Conservation (phyloP, 2,329 filamentous ascomycete species). For the Fusarium tanahbumbuense region DNA sequence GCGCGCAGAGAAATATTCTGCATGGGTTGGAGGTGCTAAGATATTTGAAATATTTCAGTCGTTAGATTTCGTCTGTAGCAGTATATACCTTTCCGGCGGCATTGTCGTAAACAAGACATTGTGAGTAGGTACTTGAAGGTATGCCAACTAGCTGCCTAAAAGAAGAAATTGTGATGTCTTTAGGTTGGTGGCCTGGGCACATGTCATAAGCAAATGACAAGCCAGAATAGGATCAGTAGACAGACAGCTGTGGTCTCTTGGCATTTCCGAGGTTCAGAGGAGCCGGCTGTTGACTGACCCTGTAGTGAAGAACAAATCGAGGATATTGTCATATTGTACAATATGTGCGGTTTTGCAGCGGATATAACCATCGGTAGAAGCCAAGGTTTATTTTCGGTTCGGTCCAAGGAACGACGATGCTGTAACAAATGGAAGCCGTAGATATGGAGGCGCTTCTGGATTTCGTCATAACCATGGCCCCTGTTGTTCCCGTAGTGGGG, state of each 20-base stretch:
- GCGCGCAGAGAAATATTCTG: neutral
- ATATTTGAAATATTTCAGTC: neutral
- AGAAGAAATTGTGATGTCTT: slow-evolving; percentile 8
- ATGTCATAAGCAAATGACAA: slow-evolving; percentile 21
- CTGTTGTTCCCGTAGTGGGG: slow-evolving; percentile 38
- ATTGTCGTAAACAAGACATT: neutral
- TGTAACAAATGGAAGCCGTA: slow-evolving; percentile 14
- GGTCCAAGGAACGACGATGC: slow-evolving; percentile 43
- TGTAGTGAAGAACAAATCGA: neutral
- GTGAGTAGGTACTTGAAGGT: neutral
- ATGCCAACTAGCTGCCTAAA: neutral
- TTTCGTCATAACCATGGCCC: slow-evolving; percentile 38
- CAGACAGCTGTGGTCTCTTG: slow-evolving; percentile 13
- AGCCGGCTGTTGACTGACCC: slow-evolving; percentile 25
- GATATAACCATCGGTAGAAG: slow-evolving; percentile 15
- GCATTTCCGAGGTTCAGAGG: slow-evolving; percentile 46
- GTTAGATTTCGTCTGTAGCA: neutral
- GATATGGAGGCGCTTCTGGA: slow-evolving; percentile 12
- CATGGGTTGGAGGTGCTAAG: neutral
- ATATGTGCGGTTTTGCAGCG: neutral
- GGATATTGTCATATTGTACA: neutral
- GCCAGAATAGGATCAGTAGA: slow-evolving; percentile 1
- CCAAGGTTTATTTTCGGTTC: slow-evolving; percentile 44
- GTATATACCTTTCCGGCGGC: neutral
- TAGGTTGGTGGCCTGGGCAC: slow-evolving; percentile 12